Conservation (phyloP, 2,329 filamentous ascomycete species). For the Claviceps quebecensis region DNA sequence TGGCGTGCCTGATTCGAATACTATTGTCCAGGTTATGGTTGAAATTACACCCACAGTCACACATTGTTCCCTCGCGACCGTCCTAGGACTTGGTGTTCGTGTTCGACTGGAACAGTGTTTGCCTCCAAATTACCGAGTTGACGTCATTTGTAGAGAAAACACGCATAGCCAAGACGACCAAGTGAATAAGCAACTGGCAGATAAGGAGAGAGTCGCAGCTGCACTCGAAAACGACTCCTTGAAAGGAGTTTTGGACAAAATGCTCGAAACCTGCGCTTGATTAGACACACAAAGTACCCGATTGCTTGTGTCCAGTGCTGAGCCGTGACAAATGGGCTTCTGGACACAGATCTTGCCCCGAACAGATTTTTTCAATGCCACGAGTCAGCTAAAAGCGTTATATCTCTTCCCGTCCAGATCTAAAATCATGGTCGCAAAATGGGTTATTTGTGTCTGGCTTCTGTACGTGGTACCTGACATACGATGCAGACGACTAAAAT, state of each 20-base stretch:
- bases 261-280: constrained; percentile 74
- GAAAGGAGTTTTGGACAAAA: constrained; percentile 78
- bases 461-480: background rate
- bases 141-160: constrained; percentile 88
- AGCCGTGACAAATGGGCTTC: background rate
- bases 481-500: background rate
- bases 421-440: background rate
- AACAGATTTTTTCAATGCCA: background rate
- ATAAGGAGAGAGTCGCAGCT: constrained; percentile 92
- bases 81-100: constrained; percentile 86
- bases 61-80: constrained; percentile 89
- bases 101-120: constrained; percentile 83
- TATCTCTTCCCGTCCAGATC: background rate
- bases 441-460: background rate
- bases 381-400: background rate
- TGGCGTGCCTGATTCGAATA: constrained; percentile 32
- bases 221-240: constrained; percentile 88
- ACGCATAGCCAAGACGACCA: constrained; percentile 92
- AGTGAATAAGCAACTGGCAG: constrained; percentile 89
- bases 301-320: background rate
- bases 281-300: background rate
- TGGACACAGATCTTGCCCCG: no score
- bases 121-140: constrained; percentile 80
- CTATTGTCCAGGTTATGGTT: constrained; percentile 61
- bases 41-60: constrained; percentile 93